These are phyloP conservation scores for Hortaea werneckii DNA, from an alignment of 2,329 filamentous ascomycete genomes.

Conservation along the genomic window DNA sequence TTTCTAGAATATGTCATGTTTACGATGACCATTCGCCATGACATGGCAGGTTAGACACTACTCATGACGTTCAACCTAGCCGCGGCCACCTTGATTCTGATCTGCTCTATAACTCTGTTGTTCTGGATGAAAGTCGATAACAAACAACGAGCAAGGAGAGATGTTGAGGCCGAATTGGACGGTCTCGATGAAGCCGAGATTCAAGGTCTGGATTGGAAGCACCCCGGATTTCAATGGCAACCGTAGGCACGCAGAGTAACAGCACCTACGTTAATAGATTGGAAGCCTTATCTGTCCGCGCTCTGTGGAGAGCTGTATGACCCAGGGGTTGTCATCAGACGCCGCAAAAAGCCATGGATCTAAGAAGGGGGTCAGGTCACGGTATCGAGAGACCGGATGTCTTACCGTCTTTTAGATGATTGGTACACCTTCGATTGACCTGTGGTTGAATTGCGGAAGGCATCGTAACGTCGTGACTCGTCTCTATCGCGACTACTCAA, in stretches of 20 bases:
- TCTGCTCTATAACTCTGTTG: conserved; percentile 41
- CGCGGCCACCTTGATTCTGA: conserved; percentile 44
- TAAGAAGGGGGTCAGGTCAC: no score
- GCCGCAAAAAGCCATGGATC: no score
- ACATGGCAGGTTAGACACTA: conserved; percentile 29
- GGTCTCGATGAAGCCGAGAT: conserved; percentile 45
- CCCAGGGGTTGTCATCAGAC: no score
- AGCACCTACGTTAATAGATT: no score
- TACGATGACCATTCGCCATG: conserved; percentile 54
- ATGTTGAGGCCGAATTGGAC: conserved; percentile 46
- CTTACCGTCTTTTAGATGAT: no score
- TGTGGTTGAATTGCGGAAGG: no score
- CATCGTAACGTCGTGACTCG: no score
- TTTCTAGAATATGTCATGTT: conserved; percentile 36
- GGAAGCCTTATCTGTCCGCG: no score
- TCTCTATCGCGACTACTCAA: no score
- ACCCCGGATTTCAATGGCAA: conserved; percentile 56
- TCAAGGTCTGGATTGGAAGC: conserved; percentile 55
- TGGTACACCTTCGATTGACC: no score
- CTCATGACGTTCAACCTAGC: conserved; percentile 47
- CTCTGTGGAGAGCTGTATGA: no score
- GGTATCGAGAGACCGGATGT: no score
- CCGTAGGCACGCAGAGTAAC: conserved; percentile 16
- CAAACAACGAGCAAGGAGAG: conserved; percentile 42
- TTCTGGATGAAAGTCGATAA: conserved; percentile 57